phyloP scores from a whole-genome alignment of 2,329 filamentous ascomycete species.

The Diaporthe australafricana region DNA sequence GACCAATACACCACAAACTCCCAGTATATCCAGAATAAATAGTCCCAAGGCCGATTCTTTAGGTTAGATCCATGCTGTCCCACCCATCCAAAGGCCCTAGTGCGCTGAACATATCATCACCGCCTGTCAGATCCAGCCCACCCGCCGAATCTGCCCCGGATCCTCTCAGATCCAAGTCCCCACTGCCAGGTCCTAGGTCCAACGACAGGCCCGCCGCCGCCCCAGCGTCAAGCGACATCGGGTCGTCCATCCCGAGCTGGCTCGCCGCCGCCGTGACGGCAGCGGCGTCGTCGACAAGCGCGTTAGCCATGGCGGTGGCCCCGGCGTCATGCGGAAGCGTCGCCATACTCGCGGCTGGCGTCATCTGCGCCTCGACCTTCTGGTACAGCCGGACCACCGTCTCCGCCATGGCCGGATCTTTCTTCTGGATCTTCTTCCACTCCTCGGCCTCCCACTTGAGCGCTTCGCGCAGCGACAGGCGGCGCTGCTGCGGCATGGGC shows the following conservation, averaged over 20 bases:
- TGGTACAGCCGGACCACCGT: slow-evolving; percentile 72
- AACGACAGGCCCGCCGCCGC: slow-evolving; percentile 58
- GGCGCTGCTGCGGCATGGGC: slow-evolving; percentile 54
- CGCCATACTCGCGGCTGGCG: slow-evolving; percentile 38
- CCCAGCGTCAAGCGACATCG: slow-evolving; percentile 50
- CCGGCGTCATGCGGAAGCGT: slow-evolving; percentile 41
- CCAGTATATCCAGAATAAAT: not conserved
- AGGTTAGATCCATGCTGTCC: slow-evolving; percentile 45
- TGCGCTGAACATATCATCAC: slow-evolving; percentile 58
- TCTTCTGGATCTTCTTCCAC: slow-evolving; percentile 66
- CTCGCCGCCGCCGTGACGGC: slow-evolving; percentile 49
- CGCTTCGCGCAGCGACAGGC: slow-evolving; percentile 69
- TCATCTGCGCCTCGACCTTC: slow-evolving; percentile 74
- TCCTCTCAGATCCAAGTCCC: slow-evolving; percentile 50
- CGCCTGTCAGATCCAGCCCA: slow-evolving; percentile 51
- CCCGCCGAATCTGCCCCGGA: slow-evolving; percentile 50
- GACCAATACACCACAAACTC: not conserved
- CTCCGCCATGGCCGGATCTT: slow-evolving; percentile 69
- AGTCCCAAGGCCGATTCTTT: not conserved
- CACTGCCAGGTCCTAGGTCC: slow-evolving; percentile 52
- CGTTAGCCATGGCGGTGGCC: slow-evolving; percentile 46
- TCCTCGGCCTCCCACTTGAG: slow-evolving; percentile 69
- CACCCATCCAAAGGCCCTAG: slow-evolving; percentile 47
- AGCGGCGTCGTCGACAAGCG: slow-evolving; percentile 53
- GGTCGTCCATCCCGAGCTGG: slow-evolving; percentile 35